Conservation (phyloP, 2,329 filamentous ascomycete genomes). For the Podosphaera fusca region DNA sequence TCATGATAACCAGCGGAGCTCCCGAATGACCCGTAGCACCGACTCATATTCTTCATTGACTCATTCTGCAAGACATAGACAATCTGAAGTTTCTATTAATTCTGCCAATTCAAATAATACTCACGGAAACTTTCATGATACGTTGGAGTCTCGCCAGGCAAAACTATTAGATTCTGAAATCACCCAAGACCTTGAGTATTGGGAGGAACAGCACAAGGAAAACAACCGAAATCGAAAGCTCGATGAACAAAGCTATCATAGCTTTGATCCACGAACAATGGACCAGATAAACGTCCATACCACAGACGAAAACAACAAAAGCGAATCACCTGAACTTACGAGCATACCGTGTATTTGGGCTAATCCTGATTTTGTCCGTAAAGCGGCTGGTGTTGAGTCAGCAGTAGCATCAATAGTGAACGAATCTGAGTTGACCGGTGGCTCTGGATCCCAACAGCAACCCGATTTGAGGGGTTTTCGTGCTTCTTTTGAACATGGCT, state of each 20-base stretch:
- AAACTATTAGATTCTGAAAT: conserved; percentile 21
- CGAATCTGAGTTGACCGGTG: conserved; percentile 48
- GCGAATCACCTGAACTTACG: conserved; percentile 35
- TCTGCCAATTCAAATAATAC: conserved; percentile 14
- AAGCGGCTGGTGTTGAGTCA: conserved; percentile 55
- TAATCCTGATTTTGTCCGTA: conserved; percentile 57
- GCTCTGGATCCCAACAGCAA: conserved; percentile 24
- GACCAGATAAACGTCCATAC: conserved; percentile 28
- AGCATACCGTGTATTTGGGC: conserved; percentile 29
- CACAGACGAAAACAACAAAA: conserved; percentile 26
- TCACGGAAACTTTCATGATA: conserved; percentile 14
- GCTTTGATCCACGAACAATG: conserved; percentile 31
- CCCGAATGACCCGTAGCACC: conserved; percentile 26
- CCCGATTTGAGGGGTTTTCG: conserved; percentile 14
- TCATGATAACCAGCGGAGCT: conserved; percentile 33
- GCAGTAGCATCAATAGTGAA: conserved; percentile 71
- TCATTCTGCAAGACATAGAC: conserved; percentile 27
- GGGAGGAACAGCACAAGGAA: conserved; percentile 16
- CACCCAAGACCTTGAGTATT: conserved; percentile 19
- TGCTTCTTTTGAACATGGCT: conserved; percentile 16
- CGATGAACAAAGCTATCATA: conserved; percentile 35
- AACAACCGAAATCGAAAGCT: conserved; percentile 22
- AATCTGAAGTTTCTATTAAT: conserved; percentile 32
- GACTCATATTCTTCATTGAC: conserved; percentile 40
- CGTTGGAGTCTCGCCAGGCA: conserved; percentile 14